phyloP scores from a whole-genome alignment of 768 basidiomycete genomes.

The Suillus subluteus region DNA sequence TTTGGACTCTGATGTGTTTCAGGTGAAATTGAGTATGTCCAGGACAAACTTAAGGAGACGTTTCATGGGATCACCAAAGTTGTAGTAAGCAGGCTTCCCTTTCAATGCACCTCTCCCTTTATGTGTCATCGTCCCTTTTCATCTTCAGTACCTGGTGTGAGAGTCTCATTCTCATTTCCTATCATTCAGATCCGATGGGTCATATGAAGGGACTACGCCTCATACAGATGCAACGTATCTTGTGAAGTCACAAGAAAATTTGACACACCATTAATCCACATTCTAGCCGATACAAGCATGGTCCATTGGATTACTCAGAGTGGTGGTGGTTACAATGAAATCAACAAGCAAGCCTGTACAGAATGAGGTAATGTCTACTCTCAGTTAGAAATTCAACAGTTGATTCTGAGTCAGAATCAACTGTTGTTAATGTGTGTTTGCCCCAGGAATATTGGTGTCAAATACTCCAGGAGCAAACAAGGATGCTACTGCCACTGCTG shows the following conservation, averaged over 20 bases:
- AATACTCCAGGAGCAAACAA: constrained; percentile 87
- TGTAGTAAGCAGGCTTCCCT: constrained; percentile 51
- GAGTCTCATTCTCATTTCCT: constrained; percentile 66
- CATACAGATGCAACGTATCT: constrained; percentile 76
- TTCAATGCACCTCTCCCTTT: no score
- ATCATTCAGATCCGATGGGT: constrained; percentile 61
- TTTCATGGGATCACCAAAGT: constrained; percentile 70
- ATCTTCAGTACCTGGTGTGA: constrained; percentile 51
- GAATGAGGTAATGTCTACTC: constrained; percentile 51
- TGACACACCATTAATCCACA: constrained; percentile 71
- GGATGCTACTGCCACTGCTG: constrained; percentile 84
- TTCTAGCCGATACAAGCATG: constrained; percentile 51
- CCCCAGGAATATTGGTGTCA: constrained; percentile 36
- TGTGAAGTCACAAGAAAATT: constrained; percentile 51
- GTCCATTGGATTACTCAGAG: constrained; percentile 87
- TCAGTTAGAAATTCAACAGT: constrained; percentile 11
- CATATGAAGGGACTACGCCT: constrained; percentile 70
- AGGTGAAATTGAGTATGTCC: constrained; percentile 77
- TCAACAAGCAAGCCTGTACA: constrained; percentile 74
- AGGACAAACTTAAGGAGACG: constrained; percentile 64
- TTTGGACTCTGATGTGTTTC: neutral
- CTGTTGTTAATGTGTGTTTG: neutral
- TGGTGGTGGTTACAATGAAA: constrained; percentile 85
- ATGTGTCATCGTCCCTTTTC: neutral
- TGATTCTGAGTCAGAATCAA: neutral